A percentile compares a stretch with the other conserved stretches of the same genome.
phyloP scores from a whole-genome alignment of 352 stramenopile species.

The Globisporangium acanthophoron region DNA sequence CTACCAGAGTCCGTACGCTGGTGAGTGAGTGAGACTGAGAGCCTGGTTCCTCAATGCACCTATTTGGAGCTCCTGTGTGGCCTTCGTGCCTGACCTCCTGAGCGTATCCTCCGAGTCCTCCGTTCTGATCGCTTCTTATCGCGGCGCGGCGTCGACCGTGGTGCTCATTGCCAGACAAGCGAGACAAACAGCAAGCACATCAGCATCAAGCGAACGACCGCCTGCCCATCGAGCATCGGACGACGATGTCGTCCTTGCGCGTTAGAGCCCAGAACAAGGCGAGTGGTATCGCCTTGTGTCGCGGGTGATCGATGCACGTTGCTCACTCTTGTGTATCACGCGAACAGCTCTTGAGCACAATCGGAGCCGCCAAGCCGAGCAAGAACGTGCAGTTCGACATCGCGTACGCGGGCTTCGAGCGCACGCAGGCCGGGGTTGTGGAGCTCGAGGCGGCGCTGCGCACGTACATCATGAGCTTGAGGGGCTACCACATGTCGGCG shows the following conservation, averaged over 20 bases:
- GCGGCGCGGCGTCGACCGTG: no score
- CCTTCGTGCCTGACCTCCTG: no score
- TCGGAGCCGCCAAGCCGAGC: constrained; percentile 67
- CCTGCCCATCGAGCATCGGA: not conserved
- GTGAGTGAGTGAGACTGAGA: constrained; percentile 11
- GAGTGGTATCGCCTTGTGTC: not conserved
- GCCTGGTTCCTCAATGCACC: not conserved
- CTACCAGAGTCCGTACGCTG: constrained; percentile 67
- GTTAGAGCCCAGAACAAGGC: constrained; percentile 76
- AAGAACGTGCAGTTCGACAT: constrained; percentile 76
- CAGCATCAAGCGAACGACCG: not conserved
- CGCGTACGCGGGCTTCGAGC: constrained; percentile 56
- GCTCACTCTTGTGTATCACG: not conserved
- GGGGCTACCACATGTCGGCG: constrained; percentile 51
- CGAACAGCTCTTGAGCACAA: constrained; percentile 42
- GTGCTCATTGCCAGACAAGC: not conserved
- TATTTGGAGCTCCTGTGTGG: no score
- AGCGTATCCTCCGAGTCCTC: no score
- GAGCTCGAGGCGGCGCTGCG: constrained; percentile 48
- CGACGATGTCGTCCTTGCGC: constrained; percentile 65
- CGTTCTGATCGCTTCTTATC: no score
- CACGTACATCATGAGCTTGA: constrained; percentile 51
- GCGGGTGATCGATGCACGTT: not conserved
- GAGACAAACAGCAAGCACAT: not conserved
- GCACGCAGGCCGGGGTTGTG: constrained; percentile 34